Evolutionary conservation across 805 yeast genomes (phyloP).

Genomic region (Huiozyma sinensis): DNA sequence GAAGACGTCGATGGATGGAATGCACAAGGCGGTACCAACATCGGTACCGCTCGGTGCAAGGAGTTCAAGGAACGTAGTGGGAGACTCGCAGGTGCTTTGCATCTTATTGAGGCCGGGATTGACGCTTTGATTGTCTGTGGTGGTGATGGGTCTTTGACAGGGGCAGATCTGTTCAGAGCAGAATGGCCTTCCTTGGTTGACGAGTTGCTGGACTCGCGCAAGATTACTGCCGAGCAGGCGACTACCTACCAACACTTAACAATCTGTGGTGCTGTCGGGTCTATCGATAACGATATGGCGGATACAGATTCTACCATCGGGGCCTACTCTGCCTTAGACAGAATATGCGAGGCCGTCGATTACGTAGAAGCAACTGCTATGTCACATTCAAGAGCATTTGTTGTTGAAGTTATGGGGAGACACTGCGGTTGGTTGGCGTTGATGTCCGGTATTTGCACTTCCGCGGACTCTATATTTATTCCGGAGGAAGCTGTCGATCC

Average conservation of each 20-base stretch:
- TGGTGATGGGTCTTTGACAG: conserved; percentile 75
- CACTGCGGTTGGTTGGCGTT: conserved; percentile 84
- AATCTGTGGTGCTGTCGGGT: conserved; percentile 67
- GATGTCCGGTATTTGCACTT: conserved; percentile 72
- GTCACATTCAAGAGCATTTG: conserved; percentile 75
- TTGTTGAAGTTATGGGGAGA: conserved; percentile 85
- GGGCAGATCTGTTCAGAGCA: conserved; percentile 63
- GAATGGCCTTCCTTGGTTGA: conserved; percentile 66
- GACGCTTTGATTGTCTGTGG: conserved; percentile 74
- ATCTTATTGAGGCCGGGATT: conserved; percentile 57
- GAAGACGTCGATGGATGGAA: conserved; percentile 61
- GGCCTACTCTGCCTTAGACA: conserved; percentile 62
- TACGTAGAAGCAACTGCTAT: conserved; percentile 77
- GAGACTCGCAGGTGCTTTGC: conserved; percentile 48
- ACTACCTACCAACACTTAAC: conserved; percentile 43
- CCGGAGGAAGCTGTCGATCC: conserved; percentile 68
- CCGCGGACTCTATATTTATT: conserved; percentile 71
- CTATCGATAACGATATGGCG: conserved; percentile 74
- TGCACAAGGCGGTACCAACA: conserved; percentile 61
- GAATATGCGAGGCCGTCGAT: conserved; percentile 62
- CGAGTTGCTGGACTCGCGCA: conserved; percentile 40
- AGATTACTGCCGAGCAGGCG: conserved; percentile 36
- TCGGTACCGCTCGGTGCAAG: conserved; percentile 67
- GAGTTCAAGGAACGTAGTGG: conserved; percentile 59
- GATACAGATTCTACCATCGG: conserved; percentile 72